These are phyloP conservation scores for Austroboletus novae-zelandiae DNA, from an alignment of 1,284 basidiomycete genomes.

Conservation along the genomic window DNA sequence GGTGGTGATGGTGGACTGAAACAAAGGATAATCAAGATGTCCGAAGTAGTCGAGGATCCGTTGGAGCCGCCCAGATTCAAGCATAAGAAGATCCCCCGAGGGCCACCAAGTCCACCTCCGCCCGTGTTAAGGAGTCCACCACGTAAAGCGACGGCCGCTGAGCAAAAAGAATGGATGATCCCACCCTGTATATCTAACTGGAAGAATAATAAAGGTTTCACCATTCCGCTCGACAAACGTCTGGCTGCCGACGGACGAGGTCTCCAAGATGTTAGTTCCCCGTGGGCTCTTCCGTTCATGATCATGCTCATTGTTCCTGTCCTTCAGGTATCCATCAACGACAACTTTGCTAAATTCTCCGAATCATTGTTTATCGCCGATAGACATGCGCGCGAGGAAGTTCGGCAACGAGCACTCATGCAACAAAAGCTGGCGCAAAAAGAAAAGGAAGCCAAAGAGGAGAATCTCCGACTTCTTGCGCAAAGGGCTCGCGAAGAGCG, in stretches of 20 bases:
- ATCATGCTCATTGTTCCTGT: constrained; percentile 9
- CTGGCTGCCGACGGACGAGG: constrained; percentile 97
- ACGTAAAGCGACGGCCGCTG: constrained; percentile 91
- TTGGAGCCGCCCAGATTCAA: constrained; percentile 97
- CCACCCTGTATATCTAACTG: constrained; percentile 99
- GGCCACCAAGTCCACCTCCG: constrained; percentile 93
- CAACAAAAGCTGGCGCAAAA: constrained; percentile 98
- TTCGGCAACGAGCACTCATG: constrained; percentile 93
- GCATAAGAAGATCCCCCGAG: constrained; percentile 97
- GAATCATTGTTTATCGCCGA: constrained; percentile 97
- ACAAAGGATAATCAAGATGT: constrained; percentile 99
- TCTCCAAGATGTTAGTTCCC: constrained; percentile 85
- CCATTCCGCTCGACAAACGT: constrained; percentile 97
- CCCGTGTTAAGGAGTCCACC: constrained; percentile 97
- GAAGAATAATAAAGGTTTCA: constrained; percentile 99
- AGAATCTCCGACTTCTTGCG: constrained; percentile 90
- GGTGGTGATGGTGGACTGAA: constrained; percentile 66
- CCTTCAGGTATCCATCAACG: constrained; percentile 89
- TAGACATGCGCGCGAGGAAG: constrained; percentile 96
- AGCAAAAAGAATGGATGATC: constrained; percentile 99
- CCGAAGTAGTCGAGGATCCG: constrained; percentile 95
- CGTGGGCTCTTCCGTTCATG: neutral
- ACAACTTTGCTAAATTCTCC: constrained; percentile 99
- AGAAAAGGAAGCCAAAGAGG: constrained; percentile 95
- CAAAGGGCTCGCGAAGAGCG: constrained; percentile 96